These are phyloP conservation scores for Penicillium verhagenii DNA, from an alignment of 495 filamentous ascomycete species.

Conservation along the genomic window DNA sequence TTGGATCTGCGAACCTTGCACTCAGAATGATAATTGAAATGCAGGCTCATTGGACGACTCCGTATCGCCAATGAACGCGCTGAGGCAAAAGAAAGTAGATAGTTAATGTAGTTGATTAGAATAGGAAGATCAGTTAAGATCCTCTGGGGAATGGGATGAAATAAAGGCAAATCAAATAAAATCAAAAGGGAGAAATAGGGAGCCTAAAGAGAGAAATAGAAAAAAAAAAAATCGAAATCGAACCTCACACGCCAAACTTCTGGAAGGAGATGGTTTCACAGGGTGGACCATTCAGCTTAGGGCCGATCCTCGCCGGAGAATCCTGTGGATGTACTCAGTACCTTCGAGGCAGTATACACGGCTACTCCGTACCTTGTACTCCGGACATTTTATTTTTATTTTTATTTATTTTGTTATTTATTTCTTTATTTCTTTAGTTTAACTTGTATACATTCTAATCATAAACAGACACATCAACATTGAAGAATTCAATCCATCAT, in stretches of 20 bases:
- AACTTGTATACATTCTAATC: background rate
- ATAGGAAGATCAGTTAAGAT: background rate
- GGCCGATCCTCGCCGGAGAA: conserved; percentile 35
- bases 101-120: conserved; percentile 5
- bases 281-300: conserved; percentile 16
- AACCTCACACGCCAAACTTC: conserved; percentile 12
- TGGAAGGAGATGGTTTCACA: conserved; percentile 31
- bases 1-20: conserved; percentile 44
- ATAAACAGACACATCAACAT: background rate
- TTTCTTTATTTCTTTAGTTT: background rate
- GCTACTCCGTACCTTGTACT: background rate
- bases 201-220: conserved; percentile 10
- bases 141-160: conserved; percentile 6
- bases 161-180: background rate
- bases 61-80: conserved; percentile 61
- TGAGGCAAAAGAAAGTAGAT: conserved; percentile 6
- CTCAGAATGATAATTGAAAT: conserved; percentile 43
- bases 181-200: background rate
- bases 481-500: too few relatives aligned
- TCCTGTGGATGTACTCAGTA: conserved; percentile 8
- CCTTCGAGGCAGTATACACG: background rate
- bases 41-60: conserved; percentile 68
- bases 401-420: background rate
- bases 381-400: background rate
- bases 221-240: conserved; percentile 11